These are phyloP conservation scores for Penicillium fuscoglaucum DNA, from an alignment of 2,329 filamentous ascomycete genomes.

Conservation along the genomic window DNA sequence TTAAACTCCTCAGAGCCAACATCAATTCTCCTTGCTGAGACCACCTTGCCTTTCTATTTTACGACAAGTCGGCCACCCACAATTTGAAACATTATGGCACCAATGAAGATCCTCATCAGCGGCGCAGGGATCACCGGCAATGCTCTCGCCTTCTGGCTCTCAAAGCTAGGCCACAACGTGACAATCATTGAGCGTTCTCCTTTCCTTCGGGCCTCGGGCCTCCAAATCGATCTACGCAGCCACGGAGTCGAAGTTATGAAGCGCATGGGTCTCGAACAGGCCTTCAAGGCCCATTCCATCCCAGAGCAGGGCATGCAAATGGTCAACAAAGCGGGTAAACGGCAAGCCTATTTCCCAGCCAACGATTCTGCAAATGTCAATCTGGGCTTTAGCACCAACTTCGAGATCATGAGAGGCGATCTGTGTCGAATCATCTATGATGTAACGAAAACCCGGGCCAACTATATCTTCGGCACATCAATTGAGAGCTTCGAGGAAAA, in stretches of 20 bases:
- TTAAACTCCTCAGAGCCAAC: background rate
- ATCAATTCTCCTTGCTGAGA: background rate
- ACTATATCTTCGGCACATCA: too few species aligned
- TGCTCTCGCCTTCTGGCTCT: background rate
- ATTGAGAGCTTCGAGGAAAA: too few species aligned
- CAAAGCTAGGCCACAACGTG: background rate
- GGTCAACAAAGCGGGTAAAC: background rate
- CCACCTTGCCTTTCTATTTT: background rate
- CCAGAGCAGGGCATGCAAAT: background rate
- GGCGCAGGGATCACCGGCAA: background rate
- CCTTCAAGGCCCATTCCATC: background rate
- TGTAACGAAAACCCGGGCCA: too few species aligned
- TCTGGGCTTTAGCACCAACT: background rate
- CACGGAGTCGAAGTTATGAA: background rate
- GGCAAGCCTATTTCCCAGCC: background rate
- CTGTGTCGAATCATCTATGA: background rate
- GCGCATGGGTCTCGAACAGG: background rate
- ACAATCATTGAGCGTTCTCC: background rate
- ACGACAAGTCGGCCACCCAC: background rate
- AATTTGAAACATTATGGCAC: background rate
- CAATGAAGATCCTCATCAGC: background rate
- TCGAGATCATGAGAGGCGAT: background rate
- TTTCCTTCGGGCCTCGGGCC: background rate
- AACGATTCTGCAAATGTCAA: background rate
- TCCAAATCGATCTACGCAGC: background rate